A percentile compares a stretch with the other conserved stretches of the same genome.
These are phyloP conservation scores for Phytophthora sansomeana DNA, from an alignment of 352 stramenopile species.

Conservation along the genomic window DNA sequence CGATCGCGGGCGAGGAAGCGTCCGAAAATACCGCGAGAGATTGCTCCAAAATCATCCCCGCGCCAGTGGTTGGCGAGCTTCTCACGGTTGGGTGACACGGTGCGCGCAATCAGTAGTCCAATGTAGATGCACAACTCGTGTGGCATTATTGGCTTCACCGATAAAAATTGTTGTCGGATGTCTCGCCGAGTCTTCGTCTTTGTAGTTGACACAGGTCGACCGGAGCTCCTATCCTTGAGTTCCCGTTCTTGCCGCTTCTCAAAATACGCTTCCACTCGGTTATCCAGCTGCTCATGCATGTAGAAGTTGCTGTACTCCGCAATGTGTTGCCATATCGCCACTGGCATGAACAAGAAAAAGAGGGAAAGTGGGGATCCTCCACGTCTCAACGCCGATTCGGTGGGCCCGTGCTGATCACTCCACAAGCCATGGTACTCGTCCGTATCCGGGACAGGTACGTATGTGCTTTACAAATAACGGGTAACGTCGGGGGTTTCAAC, in stretches of 20 bases:
- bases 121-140: no score
- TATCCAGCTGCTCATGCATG: conserved; percentile 15
- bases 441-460: not conserved
- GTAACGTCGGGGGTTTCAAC: not conserved
- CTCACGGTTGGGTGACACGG: conserved; percentile 8
- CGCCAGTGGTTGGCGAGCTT: conserved; percentile 15
- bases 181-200: conserved; percentile 6
- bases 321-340: conserved; percentile 22
- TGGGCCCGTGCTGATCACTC: not conserved
- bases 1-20: conserved; percentile 5
- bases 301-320: conserved; percentile 25
- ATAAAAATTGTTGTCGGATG: conserved; percentile 8
- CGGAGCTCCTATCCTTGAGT: not conserved
- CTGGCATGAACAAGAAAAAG: conserved; percentile 17
- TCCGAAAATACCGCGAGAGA: conserved; percentile 20
- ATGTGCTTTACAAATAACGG: not conserved
- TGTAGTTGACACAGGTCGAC: no score
- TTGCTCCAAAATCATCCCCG: no score
- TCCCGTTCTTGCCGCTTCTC: not conserved
- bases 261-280: conserved; percentile 10
- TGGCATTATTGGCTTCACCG: not conserved
- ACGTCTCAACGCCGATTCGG: not conserved
- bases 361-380: conserved; percentile 4
- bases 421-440: conserved; percentile 1
- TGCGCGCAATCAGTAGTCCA: not conserved